Percentiles rank a stretch among this genome's conserved stretches.
phyloP scores from a whole-genome alignment of 345 rosid genomes.

The Gossypium arboreum region DNA sequence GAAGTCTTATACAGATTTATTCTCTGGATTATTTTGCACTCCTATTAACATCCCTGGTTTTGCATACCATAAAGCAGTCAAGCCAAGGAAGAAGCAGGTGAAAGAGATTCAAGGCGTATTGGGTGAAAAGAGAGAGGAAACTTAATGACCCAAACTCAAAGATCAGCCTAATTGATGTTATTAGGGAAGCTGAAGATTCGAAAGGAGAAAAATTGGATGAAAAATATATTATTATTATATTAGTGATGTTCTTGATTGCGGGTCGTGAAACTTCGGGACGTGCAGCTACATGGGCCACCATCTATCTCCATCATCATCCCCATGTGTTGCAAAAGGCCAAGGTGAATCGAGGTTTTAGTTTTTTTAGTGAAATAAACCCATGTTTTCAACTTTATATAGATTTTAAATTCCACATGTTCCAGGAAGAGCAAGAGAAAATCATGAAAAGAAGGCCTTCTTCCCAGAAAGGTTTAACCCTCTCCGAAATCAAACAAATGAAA shows the following conservation, averaged over 20 bases:
- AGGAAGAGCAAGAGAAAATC: slow-evolving; percentile 32
- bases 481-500: slow-evolving; percentile 24
- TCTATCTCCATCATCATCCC: slow-evolving; percentile 9
- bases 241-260: slow-evolving; percentile 23
- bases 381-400: too few species aligned
- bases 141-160: background rate
- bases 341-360: background rate
- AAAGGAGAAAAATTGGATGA: slow-evolving; percentile 26
- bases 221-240: slow-evolving; percentile 24
- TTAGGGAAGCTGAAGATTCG: slow-evolving; percentile 29
- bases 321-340: slow-evolving; percentile 20
- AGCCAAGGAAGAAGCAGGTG: slow-evolving; percentile 27
- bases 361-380: too few species aligned
- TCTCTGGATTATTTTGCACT: background rate
- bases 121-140: background rate
- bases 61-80: background rate
- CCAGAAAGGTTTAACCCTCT: slow-evolving; percentile 21
- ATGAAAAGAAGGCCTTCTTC: slow-evolving; percentile 17
- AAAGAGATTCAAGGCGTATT: background rate
- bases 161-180: slow-evolving; percentile 24
- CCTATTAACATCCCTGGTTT: background rate
- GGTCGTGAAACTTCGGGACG: slow-evolving; percentile 17
- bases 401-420: too few species aligned
- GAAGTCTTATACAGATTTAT: background rate
- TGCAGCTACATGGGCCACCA: slow-evolving; percentile 17